phyloP scores from a whole-genome alignment of 1,139 yeast genomes.

The Hansenula sp. region DNA sequence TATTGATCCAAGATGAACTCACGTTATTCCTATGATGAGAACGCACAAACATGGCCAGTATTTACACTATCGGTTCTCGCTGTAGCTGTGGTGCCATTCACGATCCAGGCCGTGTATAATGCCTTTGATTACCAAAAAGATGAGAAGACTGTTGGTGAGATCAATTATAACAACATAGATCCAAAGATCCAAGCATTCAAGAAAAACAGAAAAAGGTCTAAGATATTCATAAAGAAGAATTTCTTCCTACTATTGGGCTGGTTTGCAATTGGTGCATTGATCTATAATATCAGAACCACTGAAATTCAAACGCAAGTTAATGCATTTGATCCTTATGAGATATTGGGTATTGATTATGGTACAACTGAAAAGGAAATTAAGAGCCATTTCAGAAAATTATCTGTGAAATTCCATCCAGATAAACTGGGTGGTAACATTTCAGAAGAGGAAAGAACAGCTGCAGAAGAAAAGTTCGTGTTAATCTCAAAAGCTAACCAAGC shows the following conservation, averaged over 20 bases:
- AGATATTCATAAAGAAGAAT: constrained; percentile 42
- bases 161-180: constrained; percentile 2
- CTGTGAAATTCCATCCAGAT: constrained; percentile 91
- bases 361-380: constrained; percentile 79
- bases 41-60: constrained; percentile 94
- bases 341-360: constrained; percentile 67
- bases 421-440: constrained; percentile 68
- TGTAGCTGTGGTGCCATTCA: constrained; percentile 66
- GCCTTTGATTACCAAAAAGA: constrained; percentile 14
- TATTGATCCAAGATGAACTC: constrained; percentile 27
- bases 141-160: constrained; percentile 6
- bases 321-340: constrained; percentile 86
- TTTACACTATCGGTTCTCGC: constrained; percentile 73
- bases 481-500: constrained; percentile 94
- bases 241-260: constrained; percentile 61
- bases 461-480: constrained; percentile 76
- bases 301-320: constrained; percentile 39
- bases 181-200: constrained; percentile 39
- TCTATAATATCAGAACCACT: constrained; percentile 42
- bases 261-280: constrained; percentile 51
- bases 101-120: constrained; percentile 43
- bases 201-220: constrained; percentile 29
- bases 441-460: constrained; percentile 47
- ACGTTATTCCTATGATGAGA: constrained; percentile 71
- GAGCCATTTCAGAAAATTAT: constrained; percentile 78